Evolutionary conservation across 2,329 filamentous ascomycete species (phyloP).

Genomic region (Fusarium mundagurra): DNA sequence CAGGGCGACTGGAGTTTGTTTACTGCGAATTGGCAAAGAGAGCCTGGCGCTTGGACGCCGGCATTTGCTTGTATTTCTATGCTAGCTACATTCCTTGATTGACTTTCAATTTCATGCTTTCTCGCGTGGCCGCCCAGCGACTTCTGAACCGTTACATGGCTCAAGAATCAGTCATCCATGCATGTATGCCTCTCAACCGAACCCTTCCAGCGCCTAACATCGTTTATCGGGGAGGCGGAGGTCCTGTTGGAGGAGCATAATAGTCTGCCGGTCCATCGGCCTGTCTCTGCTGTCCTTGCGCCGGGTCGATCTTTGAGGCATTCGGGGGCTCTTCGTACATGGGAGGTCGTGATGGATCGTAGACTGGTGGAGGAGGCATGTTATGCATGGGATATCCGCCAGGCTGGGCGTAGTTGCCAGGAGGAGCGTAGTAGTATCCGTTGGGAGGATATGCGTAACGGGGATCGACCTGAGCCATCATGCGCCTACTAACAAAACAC

Average conservation of each 20-base stretch:
- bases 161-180: neutral
- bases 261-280: conserved; percentile 37
- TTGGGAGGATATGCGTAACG: conserved; percentile 58
- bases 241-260: conserved; percentile 57
- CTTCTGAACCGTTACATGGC: neutral
- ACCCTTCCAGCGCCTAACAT: neutral
- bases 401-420: conserved; percentile 36
- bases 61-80: conserved; percentile 25
- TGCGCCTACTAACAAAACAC: conserved; percentile 62
- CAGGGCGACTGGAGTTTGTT: conserved; percentile 41
- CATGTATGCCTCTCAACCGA: neutral
- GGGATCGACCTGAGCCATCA: conserved; percentile 59
- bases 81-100: conserved; percentile 17
- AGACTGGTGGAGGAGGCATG: conserved; percentile 65
- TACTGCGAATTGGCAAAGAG: neutral
- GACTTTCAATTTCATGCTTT: conserved; percentile 27
- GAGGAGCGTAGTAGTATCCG: conserved; percentile 52
- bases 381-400: conserved; percentile 44
- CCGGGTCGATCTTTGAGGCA: conserved; percentile 63
- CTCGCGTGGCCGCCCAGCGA: neutral
- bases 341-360: conserved; percentile 67
- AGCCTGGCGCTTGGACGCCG: neutral
- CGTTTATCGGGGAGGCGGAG: conserved; percentile 49
- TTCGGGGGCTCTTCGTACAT: conserved; percentile 62
- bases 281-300: conserved; percentile 50